phyloP scores from a whole-genome alignment of 1,284 basidiomycete species.

The Tilletia caries region DNA sequence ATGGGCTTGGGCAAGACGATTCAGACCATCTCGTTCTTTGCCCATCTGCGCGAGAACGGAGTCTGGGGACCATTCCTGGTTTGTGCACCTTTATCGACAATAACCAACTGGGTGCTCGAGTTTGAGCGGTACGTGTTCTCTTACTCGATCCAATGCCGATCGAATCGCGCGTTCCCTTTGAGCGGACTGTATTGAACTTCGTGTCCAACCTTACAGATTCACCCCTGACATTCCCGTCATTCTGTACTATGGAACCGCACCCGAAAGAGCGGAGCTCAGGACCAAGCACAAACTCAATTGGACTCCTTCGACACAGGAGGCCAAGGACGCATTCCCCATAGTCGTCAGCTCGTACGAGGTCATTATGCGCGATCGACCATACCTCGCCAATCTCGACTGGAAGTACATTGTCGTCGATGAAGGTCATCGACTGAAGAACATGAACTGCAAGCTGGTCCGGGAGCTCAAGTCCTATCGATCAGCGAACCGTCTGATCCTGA shows the following conservation, averaged over 20 bases:
- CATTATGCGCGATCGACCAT: conserved; percentile 62
- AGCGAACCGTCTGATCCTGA: conserved; percentile 84
- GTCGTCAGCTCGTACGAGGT: conserved; percentile 92
- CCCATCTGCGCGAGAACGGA: conserved; percentile 74
- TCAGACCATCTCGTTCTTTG: conserved; percentile 87
- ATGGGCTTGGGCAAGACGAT: conserved; percentile 83
- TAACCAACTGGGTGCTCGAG: conserved; percentile 87
- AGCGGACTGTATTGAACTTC: too few relatives aligned
- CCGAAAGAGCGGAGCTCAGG: conserved; percentile 73
- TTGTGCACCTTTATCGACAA: conserved; percentile 84
- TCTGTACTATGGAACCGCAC: conserved; percentile 82
- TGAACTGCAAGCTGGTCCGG: conserved; percentile 80
- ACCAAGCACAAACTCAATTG: conserved; percentile 17
- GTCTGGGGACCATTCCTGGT: conserved; percentile 78
- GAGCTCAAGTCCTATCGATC: conserved; percentile 84
- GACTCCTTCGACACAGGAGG: conserved; percentile 19
- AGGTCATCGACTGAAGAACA: conserved; percentile 88
- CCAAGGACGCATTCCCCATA: conserved; percentile 55
- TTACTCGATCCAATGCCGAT: conserved; percentile 55
- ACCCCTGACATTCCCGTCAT: conserved; percentile 67
- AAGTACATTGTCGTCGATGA: conserved; percentile 95
- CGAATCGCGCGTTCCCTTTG: too few relatives aligned
- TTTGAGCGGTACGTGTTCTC: conserved; percentile 64
- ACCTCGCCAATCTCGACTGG: conserved; percentile 39
- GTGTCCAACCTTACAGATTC: conserved; percentile 53